Conservation (phyloP, 331 rosid genomes). For the Quercus lobata region DNA sequence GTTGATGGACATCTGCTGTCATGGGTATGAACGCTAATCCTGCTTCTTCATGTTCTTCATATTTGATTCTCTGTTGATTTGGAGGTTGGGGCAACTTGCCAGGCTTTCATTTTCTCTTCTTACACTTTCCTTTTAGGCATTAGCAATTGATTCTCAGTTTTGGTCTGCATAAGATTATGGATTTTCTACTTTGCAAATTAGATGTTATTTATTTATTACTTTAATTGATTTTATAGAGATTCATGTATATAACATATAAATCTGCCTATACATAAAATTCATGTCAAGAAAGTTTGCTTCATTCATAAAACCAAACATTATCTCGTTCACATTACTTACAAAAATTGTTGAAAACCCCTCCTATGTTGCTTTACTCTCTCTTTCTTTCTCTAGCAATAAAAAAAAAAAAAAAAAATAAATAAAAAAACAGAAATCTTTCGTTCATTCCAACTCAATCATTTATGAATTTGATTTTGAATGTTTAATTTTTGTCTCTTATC, state of each 20-base stretch:
- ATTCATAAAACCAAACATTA: neutral
- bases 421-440: no score
- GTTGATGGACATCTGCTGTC: conserved; percentile 87
- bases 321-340: neutral
- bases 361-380: no score
- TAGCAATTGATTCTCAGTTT: neutral
- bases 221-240: neutral
- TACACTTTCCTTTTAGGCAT: neutral
- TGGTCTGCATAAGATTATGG: neutral
- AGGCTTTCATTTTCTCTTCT: neutral
- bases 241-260: neutral
- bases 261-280: neutral
- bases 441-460: no score
- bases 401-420: no score
- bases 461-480: no score
- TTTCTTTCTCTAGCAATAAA: no score
- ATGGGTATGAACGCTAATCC: conserved; percentile 57
- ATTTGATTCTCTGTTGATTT: neutral
- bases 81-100: neutral
- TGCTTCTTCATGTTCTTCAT: neutral
- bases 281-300: neutral
- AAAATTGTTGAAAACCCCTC: no score
- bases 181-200: neutral
- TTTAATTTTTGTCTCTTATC: no score
- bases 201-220: neutral